A percentile compares a stretch with the other conserved stretches of the same genome.
These are phyloP conservation scores for Metschnikowia orientalis DNA, from an alignment of 805 yeast species.

Conservation along the genomic window DNA sequence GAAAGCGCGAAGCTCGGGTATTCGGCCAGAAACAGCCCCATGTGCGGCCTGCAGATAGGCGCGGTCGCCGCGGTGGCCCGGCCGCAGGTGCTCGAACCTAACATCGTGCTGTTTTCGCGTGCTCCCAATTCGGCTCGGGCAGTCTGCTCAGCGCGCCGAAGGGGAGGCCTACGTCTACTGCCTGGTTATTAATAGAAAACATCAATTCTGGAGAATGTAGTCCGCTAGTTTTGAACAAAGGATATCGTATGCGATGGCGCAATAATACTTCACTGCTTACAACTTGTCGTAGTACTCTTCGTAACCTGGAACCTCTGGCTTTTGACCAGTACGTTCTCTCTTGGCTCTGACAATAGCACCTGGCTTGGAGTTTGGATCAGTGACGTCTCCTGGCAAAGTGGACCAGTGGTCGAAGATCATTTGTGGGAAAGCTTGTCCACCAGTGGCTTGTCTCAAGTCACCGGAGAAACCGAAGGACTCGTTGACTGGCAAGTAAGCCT, in stretches of 20 bases:
- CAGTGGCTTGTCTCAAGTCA: constrained; percentile 99
- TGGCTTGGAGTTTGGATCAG: constrained; percentile 70
- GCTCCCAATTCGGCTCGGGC: no score
- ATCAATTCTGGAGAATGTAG: constrained; percentile 10
- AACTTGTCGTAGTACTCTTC: constrained; percentile 97
- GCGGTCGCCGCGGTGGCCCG: no score
- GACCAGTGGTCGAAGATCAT: constrained; percentile 99
- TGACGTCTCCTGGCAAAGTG: constrained; percentile 84
- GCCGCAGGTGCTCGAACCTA: no score
- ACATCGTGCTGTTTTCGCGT: no score
- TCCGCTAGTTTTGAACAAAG: constrained; percentile 13
- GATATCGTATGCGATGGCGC: constrained; percentile 13
- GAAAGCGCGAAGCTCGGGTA: no score
- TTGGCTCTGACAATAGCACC: constrained; percentile 54
- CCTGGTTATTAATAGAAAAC: no score
- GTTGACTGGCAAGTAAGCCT: constrained; percentile 99
- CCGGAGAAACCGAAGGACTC: constrained; percentile 99
- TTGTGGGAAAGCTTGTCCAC: constrained; percentile 99
- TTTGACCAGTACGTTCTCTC: constrained; percentile 96
- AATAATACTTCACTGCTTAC: no score
- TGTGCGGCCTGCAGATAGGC: no score
- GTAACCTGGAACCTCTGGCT: constrained; percentile 97
- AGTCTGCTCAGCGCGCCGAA: no score
- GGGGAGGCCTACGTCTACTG: no score
- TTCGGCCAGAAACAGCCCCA: no score